Evolutionary conservation across 176 grass and related monocot species (phyloP).

Genomic region (Zoysia japonica): DNA sequence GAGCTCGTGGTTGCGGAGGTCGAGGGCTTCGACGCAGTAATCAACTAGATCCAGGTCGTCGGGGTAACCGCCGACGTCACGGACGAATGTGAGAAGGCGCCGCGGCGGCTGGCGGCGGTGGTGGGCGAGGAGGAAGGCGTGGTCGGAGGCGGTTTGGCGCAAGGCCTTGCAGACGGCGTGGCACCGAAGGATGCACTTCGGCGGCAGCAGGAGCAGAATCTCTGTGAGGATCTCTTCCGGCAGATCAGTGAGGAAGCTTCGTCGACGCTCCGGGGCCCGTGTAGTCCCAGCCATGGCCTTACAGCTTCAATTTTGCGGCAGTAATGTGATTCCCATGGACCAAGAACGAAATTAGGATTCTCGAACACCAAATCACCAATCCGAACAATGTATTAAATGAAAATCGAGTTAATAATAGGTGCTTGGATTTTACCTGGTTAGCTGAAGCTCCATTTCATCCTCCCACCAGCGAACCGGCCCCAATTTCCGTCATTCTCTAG

Average conservation of each 20-base stretch:
- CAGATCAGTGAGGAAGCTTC: background rate
- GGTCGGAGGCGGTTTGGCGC: background rate
- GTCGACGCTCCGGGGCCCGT: background rate
- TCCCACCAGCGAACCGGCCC: background rate
- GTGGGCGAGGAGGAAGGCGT: slow-evolving; percentile 25
- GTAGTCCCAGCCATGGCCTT: background rate
- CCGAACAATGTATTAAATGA: background rate
- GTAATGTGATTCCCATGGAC: background rate
- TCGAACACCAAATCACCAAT: background rate
- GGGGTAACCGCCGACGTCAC: background rate
- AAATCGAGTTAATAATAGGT: background rate
- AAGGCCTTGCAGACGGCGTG: slow-evolving; percentile 31
- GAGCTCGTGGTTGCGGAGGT: slow-evolving; percentile 10
- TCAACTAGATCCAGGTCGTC: background rate
- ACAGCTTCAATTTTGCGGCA: background rate
- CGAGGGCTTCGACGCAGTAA: slow-evolving; percentile 21
- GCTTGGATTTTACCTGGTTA: background rate
- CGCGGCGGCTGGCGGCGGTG: slow-evolving; percentile 17
- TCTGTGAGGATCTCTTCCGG: slow-evolving; percentile 11
- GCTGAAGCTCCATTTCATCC: background rate
- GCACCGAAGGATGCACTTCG: slow-evolving; percentile 24
- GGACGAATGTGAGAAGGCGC: slow-evolving; percentile 15
- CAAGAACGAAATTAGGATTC: background rate
- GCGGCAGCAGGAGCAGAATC: slow-evolving; percentile 23
- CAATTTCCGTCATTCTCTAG: background rate